A percentile compares a stretch with the other conserved stretches of the same genome.
These are phyloP conservation scores for Endogone sp. DNA, from an alignment of 192 early-diverging fungal genomes.

Conservation along the genomic window DNA sequence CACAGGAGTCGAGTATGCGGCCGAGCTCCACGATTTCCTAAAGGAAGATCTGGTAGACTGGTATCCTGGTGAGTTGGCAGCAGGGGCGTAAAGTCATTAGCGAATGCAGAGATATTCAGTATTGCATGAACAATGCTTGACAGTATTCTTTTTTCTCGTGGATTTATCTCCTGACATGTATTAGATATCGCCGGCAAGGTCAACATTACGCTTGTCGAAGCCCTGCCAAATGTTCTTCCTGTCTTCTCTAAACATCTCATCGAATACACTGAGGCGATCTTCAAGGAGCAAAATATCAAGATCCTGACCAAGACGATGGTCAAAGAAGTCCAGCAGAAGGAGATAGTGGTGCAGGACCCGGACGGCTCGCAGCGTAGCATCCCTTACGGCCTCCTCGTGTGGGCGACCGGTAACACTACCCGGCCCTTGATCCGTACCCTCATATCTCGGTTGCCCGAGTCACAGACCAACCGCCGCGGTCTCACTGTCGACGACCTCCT, in stretches of 20 bases:
- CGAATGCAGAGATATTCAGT: not conserved
- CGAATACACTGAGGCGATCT: slow-evolving; percentile 75
- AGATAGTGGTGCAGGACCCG: slow-evolving; percentile 62
- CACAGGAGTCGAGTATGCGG: slow-evolving; percentile 72
- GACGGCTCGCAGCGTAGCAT: slow-evolving; percentile 58
- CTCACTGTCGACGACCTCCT: slow-evolving; percentile 70
- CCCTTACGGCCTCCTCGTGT: slow-evolving; percentile 77
- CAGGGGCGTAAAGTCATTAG: not conserved
- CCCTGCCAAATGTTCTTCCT: slow-evolving; percentile 71
- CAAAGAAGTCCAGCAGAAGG: slow-evolving; percentile 71
- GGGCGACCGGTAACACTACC: slow-evolving; percentile 83
- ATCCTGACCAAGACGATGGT: slow-evolving; percentile 77
- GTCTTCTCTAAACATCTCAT: slow-evolving; percentile 77
- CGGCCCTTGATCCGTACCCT: slow-evolving; percentile 62
- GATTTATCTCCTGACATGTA: not conserved
- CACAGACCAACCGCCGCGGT: slow-evolving; percentile 65
- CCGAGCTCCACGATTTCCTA: slow-evolving; percentile 81
- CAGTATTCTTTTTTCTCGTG: too few relatives aligned
- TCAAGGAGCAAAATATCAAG: slow-evolving; percentile 70
- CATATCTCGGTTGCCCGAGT: slow-evolving; percentile 53
- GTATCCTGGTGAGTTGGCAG: slow-evolving; percentile 56
- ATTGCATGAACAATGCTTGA: too few relatives aligned
- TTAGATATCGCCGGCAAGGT: slow-evolving; percentile 66
- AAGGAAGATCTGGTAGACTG: slow-evolving; percentile 64
- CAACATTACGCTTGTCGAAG: slow-evolving; percentile 78